Percentiles rank a stretch among this genome's conserved stretches.
Conservation (phyloP, 2,329 filamentous ascomycete genomes). For the Hymenoscyphus occultus region DNA sequence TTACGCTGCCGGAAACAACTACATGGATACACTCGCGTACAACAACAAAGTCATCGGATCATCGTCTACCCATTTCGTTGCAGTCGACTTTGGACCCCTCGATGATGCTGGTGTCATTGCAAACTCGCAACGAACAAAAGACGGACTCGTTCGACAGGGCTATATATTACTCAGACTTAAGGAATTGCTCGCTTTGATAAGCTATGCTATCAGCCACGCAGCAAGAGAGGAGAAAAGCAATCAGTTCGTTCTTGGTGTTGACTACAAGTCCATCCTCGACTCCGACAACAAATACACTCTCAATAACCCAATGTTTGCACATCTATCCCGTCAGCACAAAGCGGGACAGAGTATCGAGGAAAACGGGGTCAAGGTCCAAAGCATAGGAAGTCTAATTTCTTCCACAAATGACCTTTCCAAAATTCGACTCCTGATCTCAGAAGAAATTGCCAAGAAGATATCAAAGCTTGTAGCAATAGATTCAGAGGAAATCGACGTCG, state of each 20-base stretch:
- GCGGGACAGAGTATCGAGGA: not conserved
- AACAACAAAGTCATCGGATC: not conserved
- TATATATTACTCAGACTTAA: constrained; percentile 26
- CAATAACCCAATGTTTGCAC: constrained; percentile 14
- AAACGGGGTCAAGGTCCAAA: not conserved
- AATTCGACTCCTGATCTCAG: not conserved
- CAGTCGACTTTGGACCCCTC: constrained; percentile 8
- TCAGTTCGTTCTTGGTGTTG: constrained; percentile 18
- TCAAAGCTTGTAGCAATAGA: constrained; percentile 15
- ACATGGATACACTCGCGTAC: constrained; percentile 16
- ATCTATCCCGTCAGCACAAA: constrained; percentile 4
- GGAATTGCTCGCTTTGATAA: constrained; percentile 26
- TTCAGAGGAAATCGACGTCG: constrained; percentile 12
- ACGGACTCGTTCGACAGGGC: constrained; percentile 16
- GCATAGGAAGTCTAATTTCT: constrained; percentile 3
- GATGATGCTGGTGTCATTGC: not conserved
- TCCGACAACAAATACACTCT: constrained; percentile 11
- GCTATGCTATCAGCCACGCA: constrained; percentile 26
- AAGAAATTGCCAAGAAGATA: constrained; percentile 12
- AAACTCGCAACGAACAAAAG: constrained; percentile 13
- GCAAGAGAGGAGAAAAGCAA: constrained; percentile 21
- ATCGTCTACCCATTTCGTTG: too few relatives aligned
- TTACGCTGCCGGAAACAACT: constrained; percentile 33
- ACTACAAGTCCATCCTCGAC: constrained; percentile 11
- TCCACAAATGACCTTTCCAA: not conserved